These are phyloP conservation scores for Mercurialis annua DNA, from an alignment of 345 rosid genomes.

Conservation along the genomic window DNA sequence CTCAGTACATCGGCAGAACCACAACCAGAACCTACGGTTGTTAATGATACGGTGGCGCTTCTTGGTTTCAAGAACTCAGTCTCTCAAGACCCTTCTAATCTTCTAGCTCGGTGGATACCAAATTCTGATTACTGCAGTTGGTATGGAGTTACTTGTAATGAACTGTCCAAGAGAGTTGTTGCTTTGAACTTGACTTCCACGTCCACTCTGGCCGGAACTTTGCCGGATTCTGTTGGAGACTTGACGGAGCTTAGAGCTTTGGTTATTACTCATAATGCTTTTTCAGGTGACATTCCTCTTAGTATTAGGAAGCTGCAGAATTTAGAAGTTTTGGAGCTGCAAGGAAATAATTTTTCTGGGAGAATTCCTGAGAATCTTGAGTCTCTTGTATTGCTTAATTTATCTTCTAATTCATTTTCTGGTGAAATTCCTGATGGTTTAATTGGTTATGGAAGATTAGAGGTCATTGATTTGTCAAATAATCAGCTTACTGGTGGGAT, in stretches of 20 bases:
- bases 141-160: conserved; percentile 47
- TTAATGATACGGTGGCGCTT: conserved; percentile 37
- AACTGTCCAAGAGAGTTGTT: conserved; percentile 32
- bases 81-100: conserved; percentile 35
- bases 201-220: conserved; percentile 29
- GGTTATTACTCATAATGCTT: conserved; percentile 35
- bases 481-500: conserved; percentile 41
- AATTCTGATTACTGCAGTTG: conserved; percentile 38
- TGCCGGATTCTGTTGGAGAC: conserved; percentile 33
- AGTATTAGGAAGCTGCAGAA: conserved; percentile 34
- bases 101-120: conserved; percentile 42
- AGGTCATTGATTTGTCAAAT: conserved; percentile 50
- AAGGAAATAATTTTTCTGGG: conserved; percentile 60
- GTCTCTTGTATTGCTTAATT: conserved; percentile 41
- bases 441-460: conserved; percentile 38
- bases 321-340: conserved; percentile 52
- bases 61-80: conserved; percentile 45
- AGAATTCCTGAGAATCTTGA: conserved; percentile 31
- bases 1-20: neutral
- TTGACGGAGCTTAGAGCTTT: conserved; percentile 36
- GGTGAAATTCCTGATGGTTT: conserved; percentile 43
- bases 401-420: conserved; percentile 48
- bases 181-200: conserved; percentile 27
- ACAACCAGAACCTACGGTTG: neutral
- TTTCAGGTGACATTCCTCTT: conserved; percentile 53